Evolutionary conservation across 2,329 filamentous ascomycete genomes (phyloP).

Genomic region (Trichoderma afroharzianum): DNA sequence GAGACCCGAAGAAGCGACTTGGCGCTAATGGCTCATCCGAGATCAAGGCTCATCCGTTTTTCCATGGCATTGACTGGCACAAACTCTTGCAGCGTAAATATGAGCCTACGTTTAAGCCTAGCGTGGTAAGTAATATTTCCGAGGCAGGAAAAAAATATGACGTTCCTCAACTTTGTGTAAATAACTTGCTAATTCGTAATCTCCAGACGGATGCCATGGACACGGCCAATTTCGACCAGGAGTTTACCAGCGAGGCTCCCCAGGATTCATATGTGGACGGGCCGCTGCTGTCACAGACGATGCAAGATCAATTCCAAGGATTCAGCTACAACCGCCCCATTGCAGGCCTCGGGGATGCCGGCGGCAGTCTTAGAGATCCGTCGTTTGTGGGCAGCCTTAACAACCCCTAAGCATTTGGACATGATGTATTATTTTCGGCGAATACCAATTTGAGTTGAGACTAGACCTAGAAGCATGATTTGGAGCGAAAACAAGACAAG

Average conservation of each 20-base stretch:
- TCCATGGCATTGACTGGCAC: slow-evolving; percentile 98
- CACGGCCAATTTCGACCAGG: slow-evolving; percentile 85
- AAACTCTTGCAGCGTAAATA: slow-evolving; percentile 97
- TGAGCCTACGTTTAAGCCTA: slow-evolving; percentile 96
- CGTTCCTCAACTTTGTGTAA: neutral
- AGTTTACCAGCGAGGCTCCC: slow-evolving; percentile 87
- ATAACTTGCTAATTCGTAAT: slow-evolving; percentile 1
- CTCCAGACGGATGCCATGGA: slow-evolving; percentile 76
- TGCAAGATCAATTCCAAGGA: slow-evolving; percentile 92
- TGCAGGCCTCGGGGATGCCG: slow-evolving; percentile 85
- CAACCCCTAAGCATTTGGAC: slow-evolving; percentile 23
- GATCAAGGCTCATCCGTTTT: slow-evolving; percentile 98
- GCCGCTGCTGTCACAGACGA: slow-evolving; percentile 84
- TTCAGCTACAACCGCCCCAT: slow-evolving; percentile 98
- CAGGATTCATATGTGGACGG: slow-evolving; percentile 93
- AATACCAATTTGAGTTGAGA: slow-evolving; percentile 15
- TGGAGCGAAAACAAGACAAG: neutral
- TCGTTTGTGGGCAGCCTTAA: slow-evolving; percentile 63
- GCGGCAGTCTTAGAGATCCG: slow-evolving; percentile 89
- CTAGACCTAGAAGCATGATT: slow-evolving; percentile 14
- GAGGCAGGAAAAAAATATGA: neutral
- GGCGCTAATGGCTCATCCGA: slow-evolving; percentile 92
- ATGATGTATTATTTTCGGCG: neutral
- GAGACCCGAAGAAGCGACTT: slow-evolving; percentile 82
- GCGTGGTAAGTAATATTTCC: slow-evolving; percentile 65